Evolutionary conservation across 73 alveolate genomes (phyloP).

Genomic region (Symbiodinium natans): DNA sequence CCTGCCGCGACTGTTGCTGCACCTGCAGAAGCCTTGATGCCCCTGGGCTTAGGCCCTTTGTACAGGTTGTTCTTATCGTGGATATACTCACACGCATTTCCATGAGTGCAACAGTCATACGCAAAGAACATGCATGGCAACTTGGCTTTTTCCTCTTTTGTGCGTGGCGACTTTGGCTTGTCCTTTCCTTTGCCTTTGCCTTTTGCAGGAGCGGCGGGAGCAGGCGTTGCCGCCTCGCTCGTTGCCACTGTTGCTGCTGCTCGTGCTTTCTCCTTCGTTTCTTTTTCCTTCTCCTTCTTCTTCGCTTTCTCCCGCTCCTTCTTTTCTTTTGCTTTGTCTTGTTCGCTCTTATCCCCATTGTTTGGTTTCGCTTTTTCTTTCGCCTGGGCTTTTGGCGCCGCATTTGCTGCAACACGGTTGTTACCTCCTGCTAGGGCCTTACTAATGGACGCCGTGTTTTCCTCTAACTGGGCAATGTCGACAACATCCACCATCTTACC

Average conservation of each 20-base stretch:
- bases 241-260: not conserved
- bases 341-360: not conserved
- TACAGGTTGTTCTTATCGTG: conserved; percentile 30
- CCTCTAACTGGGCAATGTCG: not conserved
- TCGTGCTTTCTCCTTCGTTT: not conserved
- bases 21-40: conserved; percentile 20
- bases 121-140: conserved; percentile 38
- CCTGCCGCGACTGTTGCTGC: conserved; percentile 8
- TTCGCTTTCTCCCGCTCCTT: too few species aligned
- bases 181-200: conserved; percentile 19
- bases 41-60: conserved; percentile 18
- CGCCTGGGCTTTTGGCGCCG: not conserved
- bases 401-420: not conserved
- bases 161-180: not conserved
- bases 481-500: not conserved
- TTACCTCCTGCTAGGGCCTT: not conserved
- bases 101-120: not conserved
- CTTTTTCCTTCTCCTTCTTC: too few species aligned
- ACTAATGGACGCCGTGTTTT: not conserved
- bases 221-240: not conserved
- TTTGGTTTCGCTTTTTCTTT: too few species aligned
- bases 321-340: too few species aligned
- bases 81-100: conserved; percentile 3
- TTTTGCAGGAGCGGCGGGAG: not conserved
- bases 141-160: conserved; percentile 8